Conservation (phyloP, 768 basidiomycete species). For the Rhizopogon vesiculosus region DNA sequence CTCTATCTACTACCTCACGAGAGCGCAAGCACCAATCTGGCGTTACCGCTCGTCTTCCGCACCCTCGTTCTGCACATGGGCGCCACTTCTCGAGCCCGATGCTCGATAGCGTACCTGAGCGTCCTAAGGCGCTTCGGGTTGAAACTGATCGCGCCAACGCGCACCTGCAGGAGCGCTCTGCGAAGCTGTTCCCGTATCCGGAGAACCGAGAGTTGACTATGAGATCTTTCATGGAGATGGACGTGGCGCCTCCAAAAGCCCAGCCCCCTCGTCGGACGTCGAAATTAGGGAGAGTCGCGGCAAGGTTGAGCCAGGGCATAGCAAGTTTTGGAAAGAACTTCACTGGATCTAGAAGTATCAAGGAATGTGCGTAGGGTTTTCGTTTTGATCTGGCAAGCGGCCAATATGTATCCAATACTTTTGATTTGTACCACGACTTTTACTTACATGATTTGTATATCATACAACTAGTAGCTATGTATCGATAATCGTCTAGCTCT, state of each 20-base stretch:
- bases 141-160: background rate
- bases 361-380: background rate
- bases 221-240: constrained; percentile 30
- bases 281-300: constrained; percentile 16
- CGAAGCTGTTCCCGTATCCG: background rate
- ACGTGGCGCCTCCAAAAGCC: constrained; percentile 9
- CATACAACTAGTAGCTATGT: constrained; percentile 9
- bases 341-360: constrained; percentile 10
- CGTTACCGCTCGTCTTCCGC: background rate
- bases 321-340: constrained; percentile 25
- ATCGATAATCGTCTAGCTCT: constrained; percentile 17
- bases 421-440: constrained; percentile 5
- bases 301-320: constrained; percentile 23
- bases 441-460: background rate
- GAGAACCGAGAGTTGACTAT: constrained; percentile 5
- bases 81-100: constrained; percentile 5
- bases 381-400: background rate
- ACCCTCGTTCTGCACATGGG: background rate
- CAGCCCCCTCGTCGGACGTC: constrained; percentile 10
- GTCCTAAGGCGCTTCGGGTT: background rate
- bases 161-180: background rate
- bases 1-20: constrained; percentile 13
- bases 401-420: background rate
- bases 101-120: constrained; percentile 1
- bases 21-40: constrained; percentile 11